Percentiles rank a stretch among this genome's conserved stretches.
These are phyloP conservation scores for Globisporangium echinulatum DNA, from an alignment of 352 stramenopile species.

Conservation along the genomic window DNA sequence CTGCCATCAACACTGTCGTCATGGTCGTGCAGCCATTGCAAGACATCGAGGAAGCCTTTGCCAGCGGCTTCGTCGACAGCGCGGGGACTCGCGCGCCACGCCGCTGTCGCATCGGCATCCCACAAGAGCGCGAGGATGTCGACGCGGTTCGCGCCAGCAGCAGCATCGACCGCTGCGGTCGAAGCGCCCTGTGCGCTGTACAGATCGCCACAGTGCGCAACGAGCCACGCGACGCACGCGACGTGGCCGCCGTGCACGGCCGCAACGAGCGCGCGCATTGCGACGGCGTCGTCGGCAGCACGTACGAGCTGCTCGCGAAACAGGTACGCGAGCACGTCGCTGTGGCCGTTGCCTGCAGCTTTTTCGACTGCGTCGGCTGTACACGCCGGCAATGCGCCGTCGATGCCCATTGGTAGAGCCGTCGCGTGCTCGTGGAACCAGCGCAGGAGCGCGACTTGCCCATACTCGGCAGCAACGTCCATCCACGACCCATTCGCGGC, in stretches of 20 bases:
- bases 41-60: constrained; percentile 39
- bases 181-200: constrained; percentile 24
- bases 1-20: constrained; percentile 10
- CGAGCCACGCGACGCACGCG: constrained; percentile 51
- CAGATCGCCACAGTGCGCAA: constrained; percentile 35
- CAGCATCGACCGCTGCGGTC: constrained; percentile 44
- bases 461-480: constrained; percentile 63
- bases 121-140: constrained; percentile 53
- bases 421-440: constrained; percentile 62
- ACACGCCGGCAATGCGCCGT: constrained; percentile 39
- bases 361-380: constrained; percentile 55
- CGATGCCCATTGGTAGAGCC: constrained; percentile 47
- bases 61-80: constrained; percentile 49
- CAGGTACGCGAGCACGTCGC: constrained; percentile 45
- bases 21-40: constrained; percentile 48
- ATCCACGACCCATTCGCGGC: constrained; percentile 58
- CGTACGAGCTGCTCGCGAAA: constrained; percentile 47
- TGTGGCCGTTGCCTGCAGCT: constrained; percentile 59
- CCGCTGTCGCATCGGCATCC: constrained; percentile 24
- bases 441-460: constrained; percentile 51
- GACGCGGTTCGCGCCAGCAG: constrained; percentile 39
- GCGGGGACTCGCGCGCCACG: constrained; percentile 48
- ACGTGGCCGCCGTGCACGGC: constrained; percentile 44
- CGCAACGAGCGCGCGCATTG: constrained; percentile 49
- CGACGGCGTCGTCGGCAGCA: constrained; percentile 31